Conservation (phyloP, 805 yeast genomes). For the Yarrowia sp. region DNA sequence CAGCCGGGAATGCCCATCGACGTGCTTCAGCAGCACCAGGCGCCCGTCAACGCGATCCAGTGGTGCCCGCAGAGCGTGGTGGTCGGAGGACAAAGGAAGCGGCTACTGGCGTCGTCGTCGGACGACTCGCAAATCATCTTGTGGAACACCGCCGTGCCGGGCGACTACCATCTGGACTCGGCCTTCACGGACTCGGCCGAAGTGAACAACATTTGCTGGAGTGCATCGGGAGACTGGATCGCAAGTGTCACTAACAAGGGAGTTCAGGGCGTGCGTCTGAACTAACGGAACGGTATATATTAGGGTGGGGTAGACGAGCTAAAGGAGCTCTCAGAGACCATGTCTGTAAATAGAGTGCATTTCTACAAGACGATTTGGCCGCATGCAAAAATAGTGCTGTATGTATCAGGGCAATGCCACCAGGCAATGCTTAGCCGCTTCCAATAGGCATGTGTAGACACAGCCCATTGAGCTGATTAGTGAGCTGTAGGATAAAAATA, state of each 20-base stretch:
- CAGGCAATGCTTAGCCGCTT: too few species aligned
- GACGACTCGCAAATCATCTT: slow-evolving; percentile 59
- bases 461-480: too few species aligned
- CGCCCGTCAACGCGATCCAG: slow-evolving; percentile 65
- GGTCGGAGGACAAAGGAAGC: slow-evolving; percentile 21
- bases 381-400: too few species aligned
- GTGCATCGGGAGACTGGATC: slow-evolving; percentile 71
- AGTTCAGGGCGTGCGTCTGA: slow-evolving; percentile 54
- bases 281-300: neutral
- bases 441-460: too few species aligned
- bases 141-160: slow-evolving; percentile 65
- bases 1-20: slow-evolving; percentile 80
- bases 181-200: slow-evolving; percentile 66
- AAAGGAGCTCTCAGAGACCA: slow-evolving; percentile 7
- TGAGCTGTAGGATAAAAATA: too few species aligned
- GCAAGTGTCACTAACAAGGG: slow-evolving; percentile 71
- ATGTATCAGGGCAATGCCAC: too few species aligned
- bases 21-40: slow-evolving; percentile 64
- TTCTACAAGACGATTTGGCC: neutral
- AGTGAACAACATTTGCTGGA: slow-evolving; percentile 76
- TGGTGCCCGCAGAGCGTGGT: slow-evolving; percentile 68
- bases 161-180: slow-evolving; percentile 33
- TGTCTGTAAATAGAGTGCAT: slow-evolving; percentile 15
- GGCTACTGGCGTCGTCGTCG: slow-evolving; percentile 66
- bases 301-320: neutral